phyloP scores from a whole-genome alignment of 108 stramenopile species.

The Pseudonitzschia delicatissima region DNA sequence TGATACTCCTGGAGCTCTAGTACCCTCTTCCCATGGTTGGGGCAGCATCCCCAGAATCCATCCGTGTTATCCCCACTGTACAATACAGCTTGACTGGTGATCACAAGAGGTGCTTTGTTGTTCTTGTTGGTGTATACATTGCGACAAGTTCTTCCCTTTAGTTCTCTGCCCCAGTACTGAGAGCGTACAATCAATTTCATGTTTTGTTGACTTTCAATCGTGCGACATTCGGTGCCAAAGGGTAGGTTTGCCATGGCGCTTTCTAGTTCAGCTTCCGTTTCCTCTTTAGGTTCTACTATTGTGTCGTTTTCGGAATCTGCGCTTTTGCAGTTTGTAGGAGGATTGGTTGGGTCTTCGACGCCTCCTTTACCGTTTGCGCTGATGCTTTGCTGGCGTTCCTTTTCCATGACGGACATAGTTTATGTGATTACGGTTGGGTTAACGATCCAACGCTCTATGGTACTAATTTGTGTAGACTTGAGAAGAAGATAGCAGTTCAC shows the following conservation, averaged over 20 bases:
- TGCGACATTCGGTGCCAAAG: background rate
- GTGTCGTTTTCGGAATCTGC: background rate
- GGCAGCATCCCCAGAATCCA: conserved; percentile 47
- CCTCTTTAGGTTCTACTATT: too few relatives aligned
- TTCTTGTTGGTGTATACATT: conserved; percentile 17
- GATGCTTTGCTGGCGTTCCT: background rate
- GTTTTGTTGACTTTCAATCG: background rate
- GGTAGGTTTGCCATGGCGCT: background rate
- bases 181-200: conserved; percentile 41
- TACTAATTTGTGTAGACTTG: too few relatives aligned
- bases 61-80: conserved; percentile 27
- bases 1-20: conserved; percentile 36
- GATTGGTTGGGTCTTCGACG: background rate
- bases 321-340: background rate
- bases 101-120: conserved; percentile 4
- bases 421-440: background rate
- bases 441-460: background rate
- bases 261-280: too few relatives aligned
- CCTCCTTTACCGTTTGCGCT: background rate
- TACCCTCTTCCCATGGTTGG: conserved; percentile 36
- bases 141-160: conserved; percentile 28
- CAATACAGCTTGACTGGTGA: conserved; percentile 28
- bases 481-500: too few relatives aligned
- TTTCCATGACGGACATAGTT: background rate
- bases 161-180: conserved; percentile 32